Conservation (phyloP, 2,329 filamentous ascomycete species). For the Aspergillus aculeatinus region DNA sequence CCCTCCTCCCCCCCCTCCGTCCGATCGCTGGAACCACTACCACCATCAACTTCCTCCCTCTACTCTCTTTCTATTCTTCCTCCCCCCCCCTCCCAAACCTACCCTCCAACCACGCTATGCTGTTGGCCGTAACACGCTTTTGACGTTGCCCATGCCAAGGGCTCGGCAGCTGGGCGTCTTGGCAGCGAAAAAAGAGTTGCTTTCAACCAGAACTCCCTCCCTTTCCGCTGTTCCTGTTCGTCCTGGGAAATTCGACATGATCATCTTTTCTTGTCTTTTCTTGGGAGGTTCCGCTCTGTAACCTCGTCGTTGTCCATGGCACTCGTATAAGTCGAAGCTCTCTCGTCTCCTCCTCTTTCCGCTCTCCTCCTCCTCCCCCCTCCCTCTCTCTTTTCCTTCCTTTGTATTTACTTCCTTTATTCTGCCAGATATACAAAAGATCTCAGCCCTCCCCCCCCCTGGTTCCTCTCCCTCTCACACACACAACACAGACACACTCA, state of each 20-base stretch:
- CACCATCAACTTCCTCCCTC: not conserved
- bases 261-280: constrained; percentile 20
- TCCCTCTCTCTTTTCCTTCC: constrained; percentile 5
- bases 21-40: no score
- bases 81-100: not conserved
- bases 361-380: constrained; percentile 11
- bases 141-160: constrained; percentile 29
- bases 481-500: no score
- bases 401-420: not conserved
- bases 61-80: not conserved
- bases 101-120: not conserved
- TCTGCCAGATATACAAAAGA: not conserved
- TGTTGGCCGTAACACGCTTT: constrained; percentile 12
- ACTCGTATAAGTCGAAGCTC: constrained; percentile 17
- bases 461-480: no score
- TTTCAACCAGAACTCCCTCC: constrained; percentile 8
- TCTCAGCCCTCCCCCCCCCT: not conserved
- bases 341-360: constrained; percentile 15
- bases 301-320: constrained; percentile 19
- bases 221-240: constrained; percentile 20
- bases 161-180: constrained; percentile 35
- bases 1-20: not conserved
- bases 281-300: constrained; percentile 24
- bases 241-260: constrained; percentile 16
- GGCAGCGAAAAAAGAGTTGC: constrained; percentile 18